Evolutionary conservation across 495 filamentous ascomycete genomes (phyloP).

Genomic region (Aspergillus indologenus): DNA sequence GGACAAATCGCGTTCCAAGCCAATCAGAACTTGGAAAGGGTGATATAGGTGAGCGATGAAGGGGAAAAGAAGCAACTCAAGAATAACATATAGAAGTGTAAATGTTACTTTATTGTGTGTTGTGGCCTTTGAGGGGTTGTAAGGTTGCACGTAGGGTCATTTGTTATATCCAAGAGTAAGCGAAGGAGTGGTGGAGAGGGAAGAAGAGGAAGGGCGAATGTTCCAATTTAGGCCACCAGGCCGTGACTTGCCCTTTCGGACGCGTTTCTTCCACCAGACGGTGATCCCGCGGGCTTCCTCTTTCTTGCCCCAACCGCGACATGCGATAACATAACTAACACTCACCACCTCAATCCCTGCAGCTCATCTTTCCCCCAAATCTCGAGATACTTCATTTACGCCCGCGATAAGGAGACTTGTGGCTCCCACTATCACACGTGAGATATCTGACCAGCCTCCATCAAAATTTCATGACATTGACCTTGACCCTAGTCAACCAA

Average conservation of each 20-base stretch:
- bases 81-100: not conserved
- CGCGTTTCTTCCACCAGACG: slow-evolving; percentile 2
- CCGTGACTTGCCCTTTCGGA: slow-evolving; percentile 9
- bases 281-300: not conserved
- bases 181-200: not conserved
- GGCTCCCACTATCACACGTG: too few relatives aligned
- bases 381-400: not conserved
- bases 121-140: too few relatives aligned
- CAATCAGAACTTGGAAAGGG: not conserved
- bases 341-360: not conserved
- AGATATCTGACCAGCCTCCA: too few relatives aligned
- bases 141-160: not conserved
- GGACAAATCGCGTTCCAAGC: not conserved
- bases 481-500: too few relatives aligned
- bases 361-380: not conserved
- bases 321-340: not conserved
- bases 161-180: not conserved
- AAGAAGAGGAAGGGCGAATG: not conserved
- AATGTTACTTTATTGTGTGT: not conserved
- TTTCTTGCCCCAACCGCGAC: slow-evolving; percentile 5
- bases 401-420: not conserved
- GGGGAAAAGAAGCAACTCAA: not conserved
- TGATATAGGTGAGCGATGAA: not conserved
- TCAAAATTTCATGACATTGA: too few relatives aligned
- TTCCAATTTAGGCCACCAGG: not conserved